phyloP scores from a whole-genome alignment of 2,329 filamentous ascomycete genomes.

The Keithomyces neogunnii region DNA sequence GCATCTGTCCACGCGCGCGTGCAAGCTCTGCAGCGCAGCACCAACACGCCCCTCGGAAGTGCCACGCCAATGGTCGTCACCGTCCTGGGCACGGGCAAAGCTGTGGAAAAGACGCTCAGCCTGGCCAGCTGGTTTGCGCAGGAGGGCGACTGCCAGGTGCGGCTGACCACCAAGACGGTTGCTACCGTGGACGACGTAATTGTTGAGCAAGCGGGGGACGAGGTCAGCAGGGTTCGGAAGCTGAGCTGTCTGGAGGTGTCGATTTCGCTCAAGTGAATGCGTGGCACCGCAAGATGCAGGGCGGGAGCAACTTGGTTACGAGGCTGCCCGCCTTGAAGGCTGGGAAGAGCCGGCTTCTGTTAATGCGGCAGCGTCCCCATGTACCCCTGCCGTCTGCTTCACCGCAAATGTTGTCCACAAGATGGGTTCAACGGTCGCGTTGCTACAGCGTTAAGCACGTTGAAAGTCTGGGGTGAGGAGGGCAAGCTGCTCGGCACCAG shows the following conservation, averaged over 20 bases:
- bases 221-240: constrained; percentile 35
- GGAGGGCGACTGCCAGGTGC: constrained; percentile 49
- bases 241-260: constrained; percentile 43
- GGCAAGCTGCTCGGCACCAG: too few species aligned
- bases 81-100: constrained; percentile 57
- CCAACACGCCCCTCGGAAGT: constrained; percentile 14
- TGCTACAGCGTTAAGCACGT: too few species aligned
- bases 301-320: background rate
- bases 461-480: too few species aligned
- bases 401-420: too few species aligned
- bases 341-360: too few species aligned
- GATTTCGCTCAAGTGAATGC: constrained; percentile 36
- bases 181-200: constrained; percentile 61
- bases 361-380: too few species aligned
- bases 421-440: too few species aligned
- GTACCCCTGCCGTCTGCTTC: too few species aligned
- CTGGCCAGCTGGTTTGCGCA: constrained; percentile 58
- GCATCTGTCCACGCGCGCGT: constrained; percentile 38
- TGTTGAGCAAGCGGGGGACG: constrained; percentile 26
- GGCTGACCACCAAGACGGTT: constrained; percentile 53
- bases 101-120: constrained; percentile 54
- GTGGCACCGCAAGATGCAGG: too few species aligned
- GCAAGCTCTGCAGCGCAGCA: constrained; percentile 29
- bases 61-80: constrained; percentile 31
- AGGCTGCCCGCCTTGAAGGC: too few species aligned